Evolutionary conservation across 345 rosid genomes (phyloP), one percentile per base, ranked within the genome.

Genomic region (Linum usitatissimum): DNA sequence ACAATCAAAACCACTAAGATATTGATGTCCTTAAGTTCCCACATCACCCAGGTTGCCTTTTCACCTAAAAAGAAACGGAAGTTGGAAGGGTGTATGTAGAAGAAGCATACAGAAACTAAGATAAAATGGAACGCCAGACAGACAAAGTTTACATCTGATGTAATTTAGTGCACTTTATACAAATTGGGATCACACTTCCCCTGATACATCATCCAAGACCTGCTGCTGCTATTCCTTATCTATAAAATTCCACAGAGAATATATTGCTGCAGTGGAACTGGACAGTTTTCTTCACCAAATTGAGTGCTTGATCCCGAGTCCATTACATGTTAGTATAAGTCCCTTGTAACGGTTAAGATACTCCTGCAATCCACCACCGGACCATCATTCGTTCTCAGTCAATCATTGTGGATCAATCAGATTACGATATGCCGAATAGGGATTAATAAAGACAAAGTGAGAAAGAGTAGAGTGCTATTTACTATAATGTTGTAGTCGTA

Each of bases 281-380:
- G 4, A 18, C 14, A 14, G 15, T 31, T 59, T 18, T 3, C 48
- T 67, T 76, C 75, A 91, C 90, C 84, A 81, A 53, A 86, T 85
- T 18, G 87, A 87, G 30, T 84, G 83, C 77, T 63, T 80, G 79
- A 89, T 82, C 65, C 96, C 98, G 57, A 89, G 87, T 67, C 98
- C 98, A 57, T 84, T 92, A 75, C 98, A 89, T 73, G 96, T 92
- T 57, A 92, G 67, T 79, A 92, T 86, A 21, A 92, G 93, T 63
- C 96, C 95, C 74, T 88, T 85, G 85, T 92, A 84, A 6, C 79
- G 83, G 68, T 83, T 76, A 13, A 92, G 87, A 55, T 86, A 85
- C 38, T 89, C 96, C 98, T 92, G 85, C 81, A 82, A 68, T 62
- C 66, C 38, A 34, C 6, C 38, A 34, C 38, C 0, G 8, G 69